Base-by-base conservation (phyloP, 192 early-diverging fungal species). In the Coemansia sp. region DNA sequence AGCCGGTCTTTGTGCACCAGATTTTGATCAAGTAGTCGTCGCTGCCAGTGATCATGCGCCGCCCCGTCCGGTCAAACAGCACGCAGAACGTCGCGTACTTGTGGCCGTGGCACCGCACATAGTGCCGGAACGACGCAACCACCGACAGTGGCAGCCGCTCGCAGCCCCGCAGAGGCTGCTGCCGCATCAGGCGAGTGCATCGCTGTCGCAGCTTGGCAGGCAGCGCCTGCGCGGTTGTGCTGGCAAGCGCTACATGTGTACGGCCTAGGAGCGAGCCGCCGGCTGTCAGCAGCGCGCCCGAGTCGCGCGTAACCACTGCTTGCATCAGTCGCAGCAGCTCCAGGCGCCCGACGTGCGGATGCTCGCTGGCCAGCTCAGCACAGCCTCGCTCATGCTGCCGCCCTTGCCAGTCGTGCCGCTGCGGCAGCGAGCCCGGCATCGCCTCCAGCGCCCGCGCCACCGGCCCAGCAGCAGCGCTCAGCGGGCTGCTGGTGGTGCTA, bases 21-120 rank as follows among this genome's bases (percentile, higher is more conserved):
- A 93, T 76, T 54, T 93, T 95, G 54, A 95, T 85, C 22, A 95
- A 61, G 38, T 83, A 90, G 68, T 95, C 93, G 69, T 95, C 93
- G 71, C 90, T 91, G 53, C 91, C 93, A 53, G 93, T 94, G 41
- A 92, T 85, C 52, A 91, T 80, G 14, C 90, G 82, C 32, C 81
- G 74, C 17, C 87, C 85, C 0, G 89, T 86, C 42, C 82, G 80
- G 72, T 94, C 93, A 65, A 93, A 93, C 36, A 84, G 68, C 15
- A 87, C 80, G 67, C 87, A 91, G 61, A 84, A 94, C n/a, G 85
- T 86, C 22, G 89, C 82, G 53, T 73, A 84, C 40, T 87, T 80
- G 76, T 94, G 93, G 7, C 93, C 93, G 43, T 82, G 83, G 57
- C 90, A 81, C 15, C 83, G 80, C 19, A 87, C 83, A 11, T 88